phyloP scores from a whole-genome alignment of 192 early-diverging fungal genomes.

The Umbelopsis ramanniana region DNA sequence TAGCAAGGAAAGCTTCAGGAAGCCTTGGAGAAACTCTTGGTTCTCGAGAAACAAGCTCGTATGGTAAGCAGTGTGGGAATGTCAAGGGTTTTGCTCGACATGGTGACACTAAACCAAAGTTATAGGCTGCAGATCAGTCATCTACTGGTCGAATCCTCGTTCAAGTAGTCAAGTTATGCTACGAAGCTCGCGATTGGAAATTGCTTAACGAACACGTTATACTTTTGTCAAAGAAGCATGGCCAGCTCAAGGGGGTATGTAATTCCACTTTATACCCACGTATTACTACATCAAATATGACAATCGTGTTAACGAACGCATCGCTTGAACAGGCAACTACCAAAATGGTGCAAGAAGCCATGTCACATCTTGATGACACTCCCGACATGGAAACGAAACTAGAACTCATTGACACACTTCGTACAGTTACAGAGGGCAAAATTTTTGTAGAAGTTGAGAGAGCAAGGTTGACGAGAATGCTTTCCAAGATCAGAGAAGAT shows the following conservation, averaged over 20 bases:
- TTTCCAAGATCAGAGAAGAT: conserved; percentile 87
- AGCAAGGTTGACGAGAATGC: conserved; percentile 89
- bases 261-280: neutral
- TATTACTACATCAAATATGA: neutral
- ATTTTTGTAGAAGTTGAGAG: conserved; percentile 99
- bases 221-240: conserved; percentile 96
- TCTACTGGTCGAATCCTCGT: conserved; percentile 90
- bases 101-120: neutral
- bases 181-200: conserved; percentile 80
- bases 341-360: conserved; percentile 94
- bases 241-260: conserved; percentile 83
- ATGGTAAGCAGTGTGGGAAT: conserved; percentile 57
- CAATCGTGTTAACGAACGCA: neutral
- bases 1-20: conserved; percentile 74
- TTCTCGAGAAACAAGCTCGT: conserved; percentile 94
- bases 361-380: conserved; percentile 86
- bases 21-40: conserved; percentile 87
- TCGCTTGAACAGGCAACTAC: conserved; percentile 74
- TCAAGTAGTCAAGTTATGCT: conserved; percentile 76
- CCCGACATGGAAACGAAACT: conserved; percentile 82
- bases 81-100: neutral
- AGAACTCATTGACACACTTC: conserved; percentile 91
- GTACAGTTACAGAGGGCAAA: conserved; percentile 97
- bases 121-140: conserved; percentile 80
- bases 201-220: conserved; percentile 91